These are phyloP conservation scores for Sisymbrium altissimum DNA, from an alignment of 345 rosid genomes.

Conservation along the genomic window DNA sequence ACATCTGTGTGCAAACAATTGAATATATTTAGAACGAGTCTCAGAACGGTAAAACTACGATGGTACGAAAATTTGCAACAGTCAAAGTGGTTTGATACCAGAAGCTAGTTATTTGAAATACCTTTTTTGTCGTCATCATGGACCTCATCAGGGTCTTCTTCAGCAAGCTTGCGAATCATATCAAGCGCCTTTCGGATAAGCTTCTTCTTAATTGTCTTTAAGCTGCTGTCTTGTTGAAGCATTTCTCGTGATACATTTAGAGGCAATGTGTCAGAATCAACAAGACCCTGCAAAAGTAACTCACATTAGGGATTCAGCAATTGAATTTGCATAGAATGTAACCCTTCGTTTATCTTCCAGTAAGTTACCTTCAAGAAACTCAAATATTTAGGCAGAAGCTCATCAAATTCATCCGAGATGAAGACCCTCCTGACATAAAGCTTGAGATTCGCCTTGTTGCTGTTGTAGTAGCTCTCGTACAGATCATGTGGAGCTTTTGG, in stretches of 20 bases:
- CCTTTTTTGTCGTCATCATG: slow-evolving; percentile 78
- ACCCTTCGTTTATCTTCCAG: not conserved
- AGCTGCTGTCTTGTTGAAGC: slow-evolving; percentile 96
- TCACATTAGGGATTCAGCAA: not conserved
- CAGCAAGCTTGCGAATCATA: slow-evolving; percentile 86
- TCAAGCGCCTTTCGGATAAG: slow-evolving; percentile 95
- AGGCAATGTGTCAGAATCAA: slow-evolving; percentile 94
- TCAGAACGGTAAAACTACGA: not conserved
- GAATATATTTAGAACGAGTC: not conserved
- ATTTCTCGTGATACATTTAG: slow-evolving; percentile 95
- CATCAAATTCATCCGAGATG: slow-evolving; percentile 97
- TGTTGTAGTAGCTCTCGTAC: slow-evolving; percentile 90
- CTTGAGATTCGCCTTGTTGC: slow-evolving; percentile 84
- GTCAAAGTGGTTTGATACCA: not conserved
- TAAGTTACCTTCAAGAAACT: slow-evolving; percentile 77
- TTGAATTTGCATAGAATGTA: not conserved
- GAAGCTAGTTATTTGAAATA: slow-evolving; percentile 20
- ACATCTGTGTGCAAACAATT: slow-evolving; percentile 41
- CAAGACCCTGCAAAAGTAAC: slow-evolving; percentile 74
- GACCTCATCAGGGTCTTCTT: slow-evolving; percentile 86
- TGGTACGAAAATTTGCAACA: not conserved
- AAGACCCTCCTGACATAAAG: slow-evolving; percentile 93
- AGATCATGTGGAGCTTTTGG: slow-evolving; percentile 94
- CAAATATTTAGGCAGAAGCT: slow-evolving; percentile 88
- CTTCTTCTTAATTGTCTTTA: slow-evolving; percentile 96